Percentiles rank a stretch among this genome's conserved stretches.
These are phyloP conservation scores for Podospora appendiculata DNA, from an alignment of 495 filamentous ascomycete genomes.

Conservation along the genomic window DNA sequence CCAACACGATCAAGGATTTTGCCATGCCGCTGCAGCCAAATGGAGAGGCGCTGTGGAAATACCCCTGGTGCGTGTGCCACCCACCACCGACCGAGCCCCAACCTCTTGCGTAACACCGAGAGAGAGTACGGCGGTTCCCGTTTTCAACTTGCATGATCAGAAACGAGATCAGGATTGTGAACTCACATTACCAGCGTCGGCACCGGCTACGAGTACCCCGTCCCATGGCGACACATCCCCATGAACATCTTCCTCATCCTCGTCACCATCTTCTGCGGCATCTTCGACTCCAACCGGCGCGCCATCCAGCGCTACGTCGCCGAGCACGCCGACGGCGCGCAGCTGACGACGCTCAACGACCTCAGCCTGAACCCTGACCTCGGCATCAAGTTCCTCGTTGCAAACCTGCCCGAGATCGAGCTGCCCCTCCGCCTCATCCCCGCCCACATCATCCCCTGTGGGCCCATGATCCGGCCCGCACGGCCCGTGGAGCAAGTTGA, in stretches of 20 bases:
- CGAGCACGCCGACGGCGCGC: slow-evolving; percentile 1
- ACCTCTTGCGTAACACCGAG: too few relatives aligned
- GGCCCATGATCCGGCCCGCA: slow-evolving; percentile 40
- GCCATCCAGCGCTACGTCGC: slow-evolving; percentile 6
- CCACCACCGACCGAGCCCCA: not conserved
- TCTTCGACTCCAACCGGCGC: slow-evolving; percentile 11
- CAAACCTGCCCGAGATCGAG: slow-evolving; percentile 19
- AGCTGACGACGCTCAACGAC: slow-evolving; percentile 16
- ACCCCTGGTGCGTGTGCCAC: slow-evolving; percentile 33
- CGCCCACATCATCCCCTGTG: slow-evolving; percentile 38
- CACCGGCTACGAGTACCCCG: slow-evolving; percentile 8
- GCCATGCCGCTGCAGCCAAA: slow-evolving; percentile 26
- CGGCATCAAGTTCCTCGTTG: slow-evolving; percentile 16
- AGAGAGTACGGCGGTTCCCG: not conserved
- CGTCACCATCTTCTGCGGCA: slow-evolving; percentile 8
- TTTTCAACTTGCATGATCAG: not conserved
- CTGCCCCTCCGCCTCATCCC: slow-evolving; percentile 28
- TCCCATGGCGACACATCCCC: slow-evolving; percentile 6
- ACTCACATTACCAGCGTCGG: slow-evolving; percentile 6
- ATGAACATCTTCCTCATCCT: slow-evolving; percentile 15
- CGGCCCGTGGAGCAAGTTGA: slow-evolving; percentile 21
- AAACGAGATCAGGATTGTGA: not conserved
- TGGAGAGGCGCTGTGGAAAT: slow-evolving; percentile 30
- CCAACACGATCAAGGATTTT: slow-evolving; percentile 36
- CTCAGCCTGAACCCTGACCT: slow-evolving; percentile 9